phyloP scores from a whole-genome alignment of 495 filamentous ascomycete genomes.

The Sabuloglossum arenarium region DNA sequence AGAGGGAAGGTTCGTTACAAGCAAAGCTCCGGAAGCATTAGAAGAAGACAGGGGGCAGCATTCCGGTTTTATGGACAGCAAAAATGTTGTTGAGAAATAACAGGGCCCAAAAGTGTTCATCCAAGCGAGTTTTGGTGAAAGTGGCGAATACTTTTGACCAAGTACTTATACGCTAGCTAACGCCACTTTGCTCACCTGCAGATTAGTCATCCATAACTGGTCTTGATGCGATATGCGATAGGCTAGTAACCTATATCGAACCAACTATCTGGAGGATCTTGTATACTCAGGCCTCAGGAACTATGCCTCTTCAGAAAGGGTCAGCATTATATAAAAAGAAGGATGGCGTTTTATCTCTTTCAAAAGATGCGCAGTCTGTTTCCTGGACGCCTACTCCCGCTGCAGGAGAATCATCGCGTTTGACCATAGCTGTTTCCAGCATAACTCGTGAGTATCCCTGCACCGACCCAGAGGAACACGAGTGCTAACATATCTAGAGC shows the following conservation, averaged over 20 bases:
- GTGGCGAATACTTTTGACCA: too few relatives aligned
- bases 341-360: slow-evolving; percentile 63
- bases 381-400: slow-evolving; percentile 55
- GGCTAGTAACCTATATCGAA: too few relatives aligned
- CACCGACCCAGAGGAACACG: background rate
- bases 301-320: slow-evolving; percentile 41
- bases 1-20: background rate
- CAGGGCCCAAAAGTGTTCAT: too few relatives aligned
- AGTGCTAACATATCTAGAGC: slow-evolving; percentile 27
- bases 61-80: background rate
- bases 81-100: background rate
- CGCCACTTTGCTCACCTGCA: too few relatives aligned
- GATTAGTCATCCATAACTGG: background rate
- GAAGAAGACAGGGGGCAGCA: background rate
- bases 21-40: background rate
- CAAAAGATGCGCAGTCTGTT: slow-evolving; percentile 45
- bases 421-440: slow-evolving; percentile 48
- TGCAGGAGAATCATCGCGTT: slow-evolving; percentile 28
- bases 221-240: too few relatives aligned
- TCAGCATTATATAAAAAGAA: slow-evolving; percentile 85
- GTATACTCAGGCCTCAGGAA: background rate
- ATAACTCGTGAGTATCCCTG: slow-evolving; percentile 48
- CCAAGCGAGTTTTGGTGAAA: too few relatives aligned
- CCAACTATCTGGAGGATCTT: background rate
- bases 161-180: too few relatives aligned